A percentile compares a stretch with the other conserved stretches of the same genome.
Evolutionary conservation across 257 asterid species (phyloP).

Genomic region (Przewalskia tangutica): DNA sequence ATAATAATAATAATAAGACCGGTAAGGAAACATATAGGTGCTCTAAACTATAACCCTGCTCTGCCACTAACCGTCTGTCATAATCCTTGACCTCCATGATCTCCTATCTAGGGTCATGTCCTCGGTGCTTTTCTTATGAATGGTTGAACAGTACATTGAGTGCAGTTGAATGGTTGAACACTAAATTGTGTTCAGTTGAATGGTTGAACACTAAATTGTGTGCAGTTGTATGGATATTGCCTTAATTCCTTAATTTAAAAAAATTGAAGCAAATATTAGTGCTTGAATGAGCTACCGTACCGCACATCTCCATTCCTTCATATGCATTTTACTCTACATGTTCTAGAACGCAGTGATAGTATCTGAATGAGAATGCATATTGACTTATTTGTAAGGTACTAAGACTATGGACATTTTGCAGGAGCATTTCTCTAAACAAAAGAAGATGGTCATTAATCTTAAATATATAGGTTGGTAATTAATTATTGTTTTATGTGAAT

Average conservation of each 20-base stretch:
- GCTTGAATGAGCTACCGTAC: not conserved
- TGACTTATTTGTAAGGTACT: not conserved
- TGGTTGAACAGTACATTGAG: no score
- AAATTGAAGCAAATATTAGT: not conserved
- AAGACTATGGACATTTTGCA: constrained; percentile 13
- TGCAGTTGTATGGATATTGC: not conserved
- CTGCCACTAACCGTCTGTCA: no score
- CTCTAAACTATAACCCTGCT: no score
- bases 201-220: not conserved
- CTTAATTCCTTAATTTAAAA: not conserved
- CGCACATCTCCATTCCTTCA: not conserved
- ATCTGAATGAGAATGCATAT: not conserved
- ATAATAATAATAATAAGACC: no score
- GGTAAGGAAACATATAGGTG: no score
- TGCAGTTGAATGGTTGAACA: not conserved
- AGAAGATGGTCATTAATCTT: constrained; percentile 57
- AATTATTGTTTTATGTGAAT: not conserved
- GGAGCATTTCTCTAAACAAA: constrained; percentile 58
- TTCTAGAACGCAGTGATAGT: not conserved
- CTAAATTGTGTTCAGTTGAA: no score
- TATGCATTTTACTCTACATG: not conserved
- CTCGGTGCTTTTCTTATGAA: not conserved
- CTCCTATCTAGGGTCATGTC: no score
- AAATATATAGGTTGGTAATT: constrained; percentile 66
- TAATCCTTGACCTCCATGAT: no score